Base-by-base conservation (phyloP, 352 stramenopile genomes). In the Albugo laibachii region DNA sequence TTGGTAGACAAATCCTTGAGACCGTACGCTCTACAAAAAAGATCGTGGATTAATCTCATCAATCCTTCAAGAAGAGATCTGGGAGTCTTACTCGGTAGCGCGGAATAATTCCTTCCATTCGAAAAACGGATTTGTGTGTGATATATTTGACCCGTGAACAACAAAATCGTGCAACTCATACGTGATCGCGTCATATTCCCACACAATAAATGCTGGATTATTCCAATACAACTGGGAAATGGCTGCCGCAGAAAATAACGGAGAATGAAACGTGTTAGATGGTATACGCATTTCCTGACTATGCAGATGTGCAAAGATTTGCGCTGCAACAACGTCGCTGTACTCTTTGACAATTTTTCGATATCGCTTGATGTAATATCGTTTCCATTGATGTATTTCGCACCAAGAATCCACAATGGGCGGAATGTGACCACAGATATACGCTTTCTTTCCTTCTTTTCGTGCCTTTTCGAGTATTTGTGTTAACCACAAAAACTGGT, bases 221-320 rank as follows among this genome's bases (percentile, higher is more conserved):
- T 89, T 94, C 4, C 69, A 65, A 40, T 92, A 95, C 1, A 94
- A 44, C 1, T 84, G 84, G n/a, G 84, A 94, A 21, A 96, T 62
- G 0, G 82, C 86, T 0, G 76, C 67, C 13, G 59, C 58, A 14
- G 92, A 64, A 40, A 92, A 83, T 15, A 96, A 47, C 15, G 86
- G 83, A 43, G 38, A 8, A 19, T 10, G 16, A 24, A 10, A 3
- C 8, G 3, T 8, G 8, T 24, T 8, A 3, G 8, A 10, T 8
- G 20, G 8, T 43, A 19, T 24, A 10, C 87, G 80, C 54, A 95
- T 92, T 64, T 96, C 87, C 53, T 95, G 65, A 14, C 69, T 83
- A 62, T 96, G 87, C 5, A 95, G 63, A 61, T 96, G 87, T 5
- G 82, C 87, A 66, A 93, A 96, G 36, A 96, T 57, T 56, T 91